Percentiles rank a stretch among this genome's conserved stretches.
Conservation (phyloP, 345 rosid species). For the Melastoma malabathricum region DNA sequence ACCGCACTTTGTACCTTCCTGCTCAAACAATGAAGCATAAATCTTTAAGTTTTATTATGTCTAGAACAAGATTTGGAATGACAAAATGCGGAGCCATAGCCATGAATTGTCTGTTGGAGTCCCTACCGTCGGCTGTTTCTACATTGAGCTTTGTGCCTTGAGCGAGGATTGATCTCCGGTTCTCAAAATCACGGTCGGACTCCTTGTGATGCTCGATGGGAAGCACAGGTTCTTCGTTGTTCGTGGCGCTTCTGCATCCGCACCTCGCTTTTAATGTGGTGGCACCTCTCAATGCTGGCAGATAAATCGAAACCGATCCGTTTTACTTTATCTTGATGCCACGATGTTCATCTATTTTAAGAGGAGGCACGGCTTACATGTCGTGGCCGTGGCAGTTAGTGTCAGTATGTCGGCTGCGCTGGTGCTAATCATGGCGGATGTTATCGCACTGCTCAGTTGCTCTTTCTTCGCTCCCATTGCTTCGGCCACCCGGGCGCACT, state of each 20-base stretch:
- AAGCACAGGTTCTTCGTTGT: slow-evolving; percentile 43
- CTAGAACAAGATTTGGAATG: no score
- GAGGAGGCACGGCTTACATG: slow-evolving; percentile 35
- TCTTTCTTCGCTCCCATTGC: slow-evolving; percentile 80
- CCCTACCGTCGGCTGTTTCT: slow-evolving; percentile 67
- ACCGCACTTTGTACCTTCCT: slow-evolving; percentile 60
- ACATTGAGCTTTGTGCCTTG: slow-evolving; percentile 60
- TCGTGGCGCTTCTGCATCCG: slow-evolving; percentile 49
- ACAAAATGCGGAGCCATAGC: no score
- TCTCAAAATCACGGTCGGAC: slow-evolving; percentile 45
- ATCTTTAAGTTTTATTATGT: not conserved
- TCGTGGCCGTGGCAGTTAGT: slow-evolving; percentile 79
- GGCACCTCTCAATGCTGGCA: slow-evolving; percentile 72
- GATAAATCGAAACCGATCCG: not conserved
- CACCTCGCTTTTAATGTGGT: slow-evolving; percentile 70
- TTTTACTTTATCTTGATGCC: not conserved
- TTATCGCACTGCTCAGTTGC: slow-evolving; percentile 46
- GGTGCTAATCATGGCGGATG: slow-evolving; percentile 67
- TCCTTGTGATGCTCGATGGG: slow-evolving; percentile 48
- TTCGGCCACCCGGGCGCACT: slow-evolving; percentile 73
- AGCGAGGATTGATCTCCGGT: slow-evolving; percentile 42
- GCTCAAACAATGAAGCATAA: slow-evolving; percentile 9
- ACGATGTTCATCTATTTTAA: no score
- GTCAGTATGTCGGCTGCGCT: slow-evolving; percentile 65
- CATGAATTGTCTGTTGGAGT: not conserved